Percentiles rank a stretch among this genome's conserved stretches.
These are phyloP conservation scores for Blastobotrys illinoisensis DNA, from an alignment of 1,139 yeast genomes.

Conservation along the genomic window DNA sequence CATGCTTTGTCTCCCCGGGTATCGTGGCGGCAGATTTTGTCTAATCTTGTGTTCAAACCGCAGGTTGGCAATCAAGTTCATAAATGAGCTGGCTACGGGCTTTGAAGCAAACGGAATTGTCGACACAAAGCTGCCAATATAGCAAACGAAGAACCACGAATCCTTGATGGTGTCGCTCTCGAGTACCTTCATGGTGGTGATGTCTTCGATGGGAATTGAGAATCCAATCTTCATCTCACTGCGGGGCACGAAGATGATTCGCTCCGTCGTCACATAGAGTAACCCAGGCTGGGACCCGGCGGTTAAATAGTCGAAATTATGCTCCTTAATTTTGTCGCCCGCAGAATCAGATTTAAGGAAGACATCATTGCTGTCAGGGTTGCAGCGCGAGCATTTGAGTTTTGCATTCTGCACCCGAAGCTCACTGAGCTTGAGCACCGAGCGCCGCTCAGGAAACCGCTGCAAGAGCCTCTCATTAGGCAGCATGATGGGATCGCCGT, in stretches of 20 bases:
- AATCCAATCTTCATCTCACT: slow-evolving; percentile 17
- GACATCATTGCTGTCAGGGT: slow-evolving; percentile 7
- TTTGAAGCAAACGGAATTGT: slow-evolving; percentile 28
- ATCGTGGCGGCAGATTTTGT: slow-evolving; percentile 27
- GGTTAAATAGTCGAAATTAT: slow-evolving; percentile 20
- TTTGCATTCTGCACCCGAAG: slow-evolving; percentile 17
- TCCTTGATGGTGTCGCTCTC: slow-evolving; percentile 18
- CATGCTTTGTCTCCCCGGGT: slow-evolving; percentile 1
- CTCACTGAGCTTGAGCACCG: slow-evolving; percentile 16
- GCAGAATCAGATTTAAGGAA: neutral
- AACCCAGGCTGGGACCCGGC: slow-evolving; percentile 23
- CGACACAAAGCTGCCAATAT: slow-evolving; percentile 21
- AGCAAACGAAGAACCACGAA: slow-evolving; percentile 23
- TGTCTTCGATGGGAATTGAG: slow-evolving; percentile 23
- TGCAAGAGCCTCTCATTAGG: slow-evolving; percentile 32
- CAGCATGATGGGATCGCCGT: slow-evolving; percentile 25
- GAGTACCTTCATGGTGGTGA: slow-evolving; percentile 28
- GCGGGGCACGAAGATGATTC: slow-evolving; percentile 27
- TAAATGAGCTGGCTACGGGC: slow-evolving; percentile 25
- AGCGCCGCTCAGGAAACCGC: slow-evolving; percentile 22
- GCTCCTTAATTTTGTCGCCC: slow-evolving; percentile 7
- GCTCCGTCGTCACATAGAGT: slow-evolving; percentile 29
- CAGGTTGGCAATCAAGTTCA: slow-evolving; percentile 28
- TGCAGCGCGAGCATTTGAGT: slow-evolving; percentile 16
- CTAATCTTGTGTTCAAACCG: slow-evolving; percentile 31